phyloP scores from a whole-genome alignment of 2,329 filamentous ascomycete species.

The Hymenoscyphus fructigenus region DNA sequence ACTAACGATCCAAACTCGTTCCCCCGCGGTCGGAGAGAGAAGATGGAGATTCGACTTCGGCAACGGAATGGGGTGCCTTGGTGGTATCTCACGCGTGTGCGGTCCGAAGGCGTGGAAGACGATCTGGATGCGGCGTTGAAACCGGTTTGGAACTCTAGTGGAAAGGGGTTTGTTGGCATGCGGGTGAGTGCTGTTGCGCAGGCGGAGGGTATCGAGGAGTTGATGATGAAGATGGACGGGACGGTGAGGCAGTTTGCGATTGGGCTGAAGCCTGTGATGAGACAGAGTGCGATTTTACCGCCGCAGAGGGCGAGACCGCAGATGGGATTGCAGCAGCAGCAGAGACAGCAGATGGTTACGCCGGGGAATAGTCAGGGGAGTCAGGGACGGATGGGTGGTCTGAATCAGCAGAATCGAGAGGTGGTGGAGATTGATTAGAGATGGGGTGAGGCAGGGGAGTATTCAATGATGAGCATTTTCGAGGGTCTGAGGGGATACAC shows the following conservation, averaged over 20 bases:
- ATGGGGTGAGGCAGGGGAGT: not conserved
- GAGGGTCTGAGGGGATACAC: not conserved
- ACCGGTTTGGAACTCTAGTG: conserved; percentile 46
- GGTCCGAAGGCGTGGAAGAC: conserved; percentile 34
- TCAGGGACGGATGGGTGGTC: conserved; percentile 18
- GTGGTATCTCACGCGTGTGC: conserved; percentile 34
- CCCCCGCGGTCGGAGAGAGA: conserved; percentile 40
- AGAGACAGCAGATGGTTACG: conserved; percentile 21
- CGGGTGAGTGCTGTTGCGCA: conserved; percentile 47
- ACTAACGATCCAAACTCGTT: conserved; percentile 33
- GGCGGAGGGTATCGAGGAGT: conserved; percentile 41
- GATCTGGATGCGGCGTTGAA: conserved; percentile 43
- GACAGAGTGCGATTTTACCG: conserved; percentile 2
- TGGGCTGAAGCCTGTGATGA: not conserved
- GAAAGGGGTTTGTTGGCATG: conserved; percentile 50
- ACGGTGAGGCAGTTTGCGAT: conserved; percentile 25
- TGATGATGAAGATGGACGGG: conserved; percentile 31
- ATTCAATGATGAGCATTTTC: conserved; percentile 1
- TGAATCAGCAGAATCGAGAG: conserved; percentile 17
- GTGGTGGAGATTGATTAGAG: conserved; percentile 31
- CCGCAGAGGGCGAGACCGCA: conserved; percentile 13
- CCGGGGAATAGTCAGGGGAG: conserved; percentile 23
- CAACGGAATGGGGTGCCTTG: conserved; percentile 45
- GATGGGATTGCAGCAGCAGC: conserved; percentile 14
- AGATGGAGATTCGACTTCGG: conserved; percentile 53